Evolutionary conservation across 1,284 basidiomycete genomes (phyloP), one percentile per base, ranked within the genome.

Genomic region (Fomitiporia mediterranea): DNA sequence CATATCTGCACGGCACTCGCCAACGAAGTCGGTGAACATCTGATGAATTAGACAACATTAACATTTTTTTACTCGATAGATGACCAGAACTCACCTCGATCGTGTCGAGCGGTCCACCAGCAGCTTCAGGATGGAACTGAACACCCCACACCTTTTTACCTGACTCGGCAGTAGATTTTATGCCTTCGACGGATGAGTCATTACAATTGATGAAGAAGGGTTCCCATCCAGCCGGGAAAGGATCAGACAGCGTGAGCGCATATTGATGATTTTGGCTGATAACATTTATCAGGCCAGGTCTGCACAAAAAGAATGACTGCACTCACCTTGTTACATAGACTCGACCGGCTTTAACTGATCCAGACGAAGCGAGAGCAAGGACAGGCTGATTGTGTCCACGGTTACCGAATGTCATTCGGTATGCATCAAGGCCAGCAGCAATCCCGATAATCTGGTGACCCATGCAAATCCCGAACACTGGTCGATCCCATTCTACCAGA

Each of bases 371-470:
- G 53, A 98, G 79, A 23, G 96, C 96, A 34, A 99, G 81, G 15
- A 99, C 96, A 39, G 96, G 96, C 72, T 99, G 96, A 70, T 99
- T 99, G 73, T 99, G 97, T n/a, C 96, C 96, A 65, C 96, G 89
- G 72, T 99, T 98, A 27, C 96, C 95, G 67, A 98, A 98, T 19
- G 86, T 92, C 94, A 97, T 97, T 32, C 94, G 82, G 72, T 98
- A 98, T 5, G 95, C 93, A 66, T 98, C 94, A 60, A 98, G 74
- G 42, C 97, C 97, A 19, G 94, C 95, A 15, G 96, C 96, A 76
- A 99, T 89, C 49, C 97, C 96, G 64, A 99, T 91, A 64, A 99
- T 83, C 71, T 97, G 94, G 70, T 97, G 92, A 47, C 94, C 97
- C 97, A 99, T 99, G 75, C 96, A 99, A 67, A 99, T 97, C 58